Evolutionary conservation across 176 grass and related monocot species (phyloP), one percentile per base, ranked within the genome.

Genomic region (Eremochloa ophiuroides): DNA sequence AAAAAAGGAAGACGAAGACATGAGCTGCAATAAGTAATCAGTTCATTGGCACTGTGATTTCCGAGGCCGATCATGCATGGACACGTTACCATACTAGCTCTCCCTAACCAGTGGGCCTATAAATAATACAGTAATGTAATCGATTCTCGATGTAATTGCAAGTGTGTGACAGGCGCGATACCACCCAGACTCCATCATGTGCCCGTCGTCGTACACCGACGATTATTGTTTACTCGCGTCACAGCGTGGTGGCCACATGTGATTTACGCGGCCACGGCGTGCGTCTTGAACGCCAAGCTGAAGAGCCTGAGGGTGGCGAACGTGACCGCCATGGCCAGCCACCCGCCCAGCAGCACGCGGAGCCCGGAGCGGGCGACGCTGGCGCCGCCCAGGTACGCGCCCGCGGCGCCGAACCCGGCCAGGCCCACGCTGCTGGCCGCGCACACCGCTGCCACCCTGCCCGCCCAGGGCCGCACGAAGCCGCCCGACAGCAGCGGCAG

Each of bases 401-500:
- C 44, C 5, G 46, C 71, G 17, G 29, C 44, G 44, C 46, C 28
- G 27, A 73, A 73, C 16, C 70, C 71, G 4, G 44, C 46, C 1
- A 73, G 71, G 28, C 44, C 71, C 5, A 73, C 0, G 71, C 44
- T 73, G 71, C 29, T 73, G 4, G 71, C 47, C 3, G 10, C 71
- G 71, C 44, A 73, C 17, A 73, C 71, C 28, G 17, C 71, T 1
- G 28, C 44, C 9, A 73, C 71, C 16, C 71, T 11, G 28, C 5
- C 4, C 71, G 28, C 71, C 71, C 71, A 73, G 9, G 44, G 28
- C 28, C 44, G 46, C 28, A 73, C 46, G 71, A 73, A 73, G 17
- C 46, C 44, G 71, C 71, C 71, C 17, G 71, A 51, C 44, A 73
- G 44, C 28, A 73, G 71, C 28, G 71, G 71, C 46, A 73, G 9